Percentiles rank a stretch among this genome's conserved stretches.
These are phyloP conservation scores for Amanita pseudoporphyria DNA, from an alignment of 768 basidiomycete genomes.

Conservation along the genomic window DNA sequence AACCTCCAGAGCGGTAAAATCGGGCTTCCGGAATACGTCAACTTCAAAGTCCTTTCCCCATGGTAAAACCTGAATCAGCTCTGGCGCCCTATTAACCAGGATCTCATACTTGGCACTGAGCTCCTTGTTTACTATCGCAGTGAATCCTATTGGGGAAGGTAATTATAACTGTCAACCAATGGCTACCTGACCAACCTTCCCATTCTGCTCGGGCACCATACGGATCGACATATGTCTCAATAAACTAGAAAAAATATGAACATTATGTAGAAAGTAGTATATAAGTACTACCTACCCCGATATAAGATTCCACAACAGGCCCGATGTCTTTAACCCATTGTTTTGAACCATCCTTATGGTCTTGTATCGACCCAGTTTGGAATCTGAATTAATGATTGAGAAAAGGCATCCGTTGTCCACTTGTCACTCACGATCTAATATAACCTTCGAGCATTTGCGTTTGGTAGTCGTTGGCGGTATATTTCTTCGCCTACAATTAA, in stretches of 20 bases:
- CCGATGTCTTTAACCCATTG: conserved; percentile 85
- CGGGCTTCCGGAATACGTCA: conserved; percentile 76
- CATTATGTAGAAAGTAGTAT: neutral
- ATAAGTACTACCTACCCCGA: conserved; percentile 38
- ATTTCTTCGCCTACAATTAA: conserved; percentile 51
- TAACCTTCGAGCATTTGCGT: conserved; percentile 67
- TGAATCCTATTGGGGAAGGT: conserved; percentile 49
- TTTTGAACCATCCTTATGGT: conserved; percentile 67
- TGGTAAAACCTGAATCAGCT: conserved; percentile 71
- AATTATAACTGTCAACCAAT: neutral
- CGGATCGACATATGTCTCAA: conserved; percentile 84
- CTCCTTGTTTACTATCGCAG: conserved; percentile 80
- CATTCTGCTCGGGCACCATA: conserved; percentile 89
- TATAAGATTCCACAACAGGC: conserved; percentile 82
- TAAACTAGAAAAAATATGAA: conserved; percentile 31
- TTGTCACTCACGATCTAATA: conserved; percentile 53
- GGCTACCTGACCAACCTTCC: conserved; percentile 50
- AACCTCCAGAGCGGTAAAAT: conserved; percentile 80
- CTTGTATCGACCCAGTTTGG: conserved; percentile 66
- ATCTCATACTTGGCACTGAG: conserved; percentile 75
- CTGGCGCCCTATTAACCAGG: conserved; percentile 67
- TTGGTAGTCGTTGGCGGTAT: conserved; percentile 67
- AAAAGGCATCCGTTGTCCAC: neutral
- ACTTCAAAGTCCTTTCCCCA: conserved; percentile 68
- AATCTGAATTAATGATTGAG: conserved; percentile 37